These are phyloP conservation scores for Amanita inopinata DNA, from an alignment of 768 basidiomycete genomes.

Conservation along the genomic window DNA sequence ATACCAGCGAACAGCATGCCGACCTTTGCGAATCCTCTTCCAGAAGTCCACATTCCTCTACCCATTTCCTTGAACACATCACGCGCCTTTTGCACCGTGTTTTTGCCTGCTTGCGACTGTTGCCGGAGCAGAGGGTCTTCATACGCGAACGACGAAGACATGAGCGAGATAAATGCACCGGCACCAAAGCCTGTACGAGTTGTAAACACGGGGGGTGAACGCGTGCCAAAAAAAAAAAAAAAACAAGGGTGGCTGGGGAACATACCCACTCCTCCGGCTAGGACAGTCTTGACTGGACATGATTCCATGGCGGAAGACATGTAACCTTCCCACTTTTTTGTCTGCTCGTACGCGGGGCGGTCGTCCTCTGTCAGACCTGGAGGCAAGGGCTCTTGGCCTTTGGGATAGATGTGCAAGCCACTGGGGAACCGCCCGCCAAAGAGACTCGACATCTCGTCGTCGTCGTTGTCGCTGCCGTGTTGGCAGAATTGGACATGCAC, in stretches of 20 bases:
- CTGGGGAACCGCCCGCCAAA: constrained; percentile 21
- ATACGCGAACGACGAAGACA: constrained; percentile 92
- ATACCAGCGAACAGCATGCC: constrained; percentile 91
- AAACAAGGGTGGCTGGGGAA: constrained; percentile 9
- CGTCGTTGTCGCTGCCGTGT: background rate
- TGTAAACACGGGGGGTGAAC: background rate
- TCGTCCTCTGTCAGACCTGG: constrained; percentile 80
- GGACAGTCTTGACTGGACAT: constrained; percentile 71
- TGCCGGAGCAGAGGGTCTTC: constrained; percentile 83
- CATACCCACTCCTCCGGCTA: constrained; percentile 80
- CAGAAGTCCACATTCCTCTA: constrained; percentile 78
- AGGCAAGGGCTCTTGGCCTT: constrained; percentile 84
- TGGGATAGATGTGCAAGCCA: constrained; percentile 67
- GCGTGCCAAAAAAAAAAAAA: constrained; percentile 7
- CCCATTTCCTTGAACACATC: constrained; percentile 94
- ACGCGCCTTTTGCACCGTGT: constrained; percentile 66
- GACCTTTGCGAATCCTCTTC: constrained; percentile 91
- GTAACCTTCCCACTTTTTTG: constrained; percentile 70
- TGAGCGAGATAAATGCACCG: constrained; percentile 92
- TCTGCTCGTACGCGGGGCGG: constrained; percentile 50
- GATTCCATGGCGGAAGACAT: constrained; percentile 73
- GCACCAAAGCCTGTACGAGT: constrained; percentile 66
- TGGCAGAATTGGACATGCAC: background rate
- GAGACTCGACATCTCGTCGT: constrained; percentile 4
- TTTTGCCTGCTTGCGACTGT: constrained; percentile 45